Evolutionary conservation across 495 filamentous ascomycete species (phyloP).

Genomic region (Neurospora tetraspora): DNA sequence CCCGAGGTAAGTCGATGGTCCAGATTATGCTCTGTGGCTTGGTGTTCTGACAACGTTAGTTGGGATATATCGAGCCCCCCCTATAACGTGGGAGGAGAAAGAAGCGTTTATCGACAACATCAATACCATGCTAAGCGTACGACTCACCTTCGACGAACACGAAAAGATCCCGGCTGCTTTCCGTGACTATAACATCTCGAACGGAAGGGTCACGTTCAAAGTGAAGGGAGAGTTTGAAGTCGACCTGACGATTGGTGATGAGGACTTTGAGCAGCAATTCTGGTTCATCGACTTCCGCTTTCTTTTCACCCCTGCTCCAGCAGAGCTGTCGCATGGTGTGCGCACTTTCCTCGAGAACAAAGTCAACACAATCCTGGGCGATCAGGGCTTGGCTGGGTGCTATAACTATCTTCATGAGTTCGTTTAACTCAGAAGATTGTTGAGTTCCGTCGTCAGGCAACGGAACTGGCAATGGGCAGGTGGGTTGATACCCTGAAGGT

Average conservation of each 20-base stretch:
- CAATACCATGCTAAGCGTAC: constrained; percentile 70
- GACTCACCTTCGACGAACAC: constrained; percentile 71
- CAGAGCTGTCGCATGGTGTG: constrained; percentile 48
- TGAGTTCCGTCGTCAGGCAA: constrained; percentile 66
- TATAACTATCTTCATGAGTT: constrained; percentile 79
- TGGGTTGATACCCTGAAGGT: constrained; percentile 72
- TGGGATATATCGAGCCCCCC: constrained; percentile 73
- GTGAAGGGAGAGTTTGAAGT: constrained; percentile 83
- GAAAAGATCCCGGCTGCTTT: constrained; percentile 65
- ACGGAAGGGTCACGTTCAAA: constrained; percentile 77
- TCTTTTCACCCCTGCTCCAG: constrained; percentile 57
- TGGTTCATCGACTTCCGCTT: constrained; percentile 91
- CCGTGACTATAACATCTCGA: constrained; percentile 58
- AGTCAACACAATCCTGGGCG: constrained; percentile 56
- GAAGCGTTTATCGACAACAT: constrained; percentile 63
- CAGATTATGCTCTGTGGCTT: neutral
- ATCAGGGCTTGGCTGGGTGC: constrained; percentile 61
- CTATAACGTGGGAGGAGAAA: constrained; percentile 53
- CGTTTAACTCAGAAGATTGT: constrained; percentile 80
- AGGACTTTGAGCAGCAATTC: constrained; percentile 69
- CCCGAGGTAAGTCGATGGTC: constrained; percentile 51
- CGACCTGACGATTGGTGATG: constrained; percentile 77
- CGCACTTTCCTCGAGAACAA: constrained; percentile 54
- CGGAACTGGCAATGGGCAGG: constrained; percentile 49
- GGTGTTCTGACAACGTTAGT: constrained; percentile 29